Conservation (phyloP, 257 asterid genomes). For the Solanum lycopersicoides region DNA sequence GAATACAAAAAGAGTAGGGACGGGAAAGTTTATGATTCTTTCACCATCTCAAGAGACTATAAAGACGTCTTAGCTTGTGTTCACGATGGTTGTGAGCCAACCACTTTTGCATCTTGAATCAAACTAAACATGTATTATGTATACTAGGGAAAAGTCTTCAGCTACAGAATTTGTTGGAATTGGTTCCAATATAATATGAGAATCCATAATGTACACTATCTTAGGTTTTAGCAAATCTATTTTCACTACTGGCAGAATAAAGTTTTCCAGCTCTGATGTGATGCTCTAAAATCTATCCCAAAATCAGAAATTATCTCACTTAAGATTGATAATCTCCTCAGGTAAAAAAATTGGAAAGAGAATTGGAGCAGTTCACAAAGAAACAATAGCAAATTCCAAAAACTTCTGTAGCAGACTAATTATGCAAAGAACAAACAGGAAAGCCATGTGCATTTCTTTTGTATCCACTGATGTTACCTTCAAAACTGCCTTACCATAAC, state of each 20-base stretch:
- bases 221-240: neutral
- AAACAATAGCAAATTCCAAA: neutral
- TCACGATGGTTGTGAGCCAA: conserved; percentile 59
- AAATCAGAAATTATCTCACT: neutral
- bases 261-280: neutral
- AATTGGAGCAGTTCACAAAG: neutral
- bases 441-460: neutral
- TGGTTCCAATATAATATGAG: neutral
- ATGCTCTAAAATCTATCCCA: neutral
- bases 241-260: neutral
- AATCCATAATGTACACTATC: neutral
- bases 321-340: neutral
- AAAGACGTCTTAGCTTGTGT: conserved; percentile 76
- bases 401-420: neutral
- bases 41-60: conserved; percentile 72
- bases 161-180: neutral
- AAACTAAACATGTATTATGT: neutral
- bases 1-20: conserved; percentile 77
- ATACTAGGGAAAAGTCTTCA: neutral
- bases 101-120: conserved; percentile 42
- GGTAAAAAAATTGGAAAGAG: neutral
- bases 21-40: conserved; percentile 72
- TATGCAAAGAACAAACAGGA: neutral
- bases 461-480: neutral
- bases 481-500: neutral